phyloP scores from a whole-genome alignment of 1,284 basidiomycete genomes.

The Rhodotorula sp. region DNA sequence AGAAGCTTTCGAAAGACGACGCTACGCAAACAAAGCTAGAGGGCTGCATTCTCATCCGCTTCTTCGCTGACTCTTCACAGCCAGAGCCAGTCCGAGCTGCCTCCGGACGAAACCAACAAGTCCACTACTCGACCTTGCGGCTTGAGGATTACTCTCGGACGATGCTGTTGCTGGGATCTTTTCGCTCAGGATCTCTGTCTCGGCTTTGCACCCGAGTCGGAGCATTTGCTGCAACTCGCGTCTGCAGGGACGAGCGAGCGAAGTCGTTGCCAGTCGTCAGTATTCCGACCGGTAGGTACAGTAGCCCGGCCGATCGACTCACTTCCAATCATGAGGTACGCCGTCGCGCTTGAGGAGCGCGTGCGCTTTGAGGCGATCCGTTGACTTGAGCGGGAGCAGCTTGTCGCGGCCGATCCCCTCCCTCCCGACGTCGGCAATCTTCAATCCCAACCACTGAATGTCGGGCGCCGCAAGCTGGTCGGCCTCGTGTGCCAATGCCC shows the following conservation, averaged over 20 bases:
- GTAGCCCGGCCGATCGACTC: slow-evolving; percentile 41
- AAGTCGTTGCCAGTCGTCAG: not conserved
- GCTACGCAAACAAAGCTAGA: no score
- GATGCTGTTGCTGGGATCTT: not conserved
- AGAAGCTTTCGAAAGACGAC: no score
- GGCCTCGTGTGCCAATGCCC: slow-evolving; percentile 61
- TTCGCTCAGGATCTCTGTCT: slow-evolving; percentile 70
- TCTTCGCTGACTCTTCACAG: not conserved
- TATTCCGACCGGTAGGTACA: not conserved
- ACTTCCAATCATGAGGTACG: slow-evolving; percentile 71
- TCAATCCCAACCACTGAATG: slow-evolving; percentile 76
- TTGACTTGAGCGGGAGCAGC: slow-evolving; percentile 65
- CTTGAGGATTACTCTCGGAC: not conserved
- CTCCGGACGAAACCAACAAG: not conserved
- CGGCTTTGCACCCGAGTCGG: slow-evolving; percentile 74
- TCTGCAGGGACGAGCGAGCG: slow-evolving; percentile 51
- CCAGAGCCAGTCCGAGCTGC: not conserved
- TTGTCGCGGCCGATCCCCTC: slow-evolving; percentile 63
- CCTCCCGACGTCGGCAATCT: slow-evolving; percentile 61
- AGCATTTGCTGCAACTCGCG: slow-evolving; percentile 75
- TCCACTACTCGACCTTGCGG: not conserved
- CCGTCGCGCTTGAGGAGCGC: slow-evolving; percentile 60
- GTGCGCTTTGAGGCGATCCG: slow-evolving; percentile 72
- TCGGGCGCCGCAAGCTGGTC: slow-evolving; percentile 63
- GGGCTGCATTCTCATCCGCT: not conserved